A percentile compares a stretch with the other conserved stretches of the same genome.
These are phyloP conservation scores for Eucalyptus regnans DNA, from an alignment of 345 rosid species.

Conservation along the genomic window DNA sequence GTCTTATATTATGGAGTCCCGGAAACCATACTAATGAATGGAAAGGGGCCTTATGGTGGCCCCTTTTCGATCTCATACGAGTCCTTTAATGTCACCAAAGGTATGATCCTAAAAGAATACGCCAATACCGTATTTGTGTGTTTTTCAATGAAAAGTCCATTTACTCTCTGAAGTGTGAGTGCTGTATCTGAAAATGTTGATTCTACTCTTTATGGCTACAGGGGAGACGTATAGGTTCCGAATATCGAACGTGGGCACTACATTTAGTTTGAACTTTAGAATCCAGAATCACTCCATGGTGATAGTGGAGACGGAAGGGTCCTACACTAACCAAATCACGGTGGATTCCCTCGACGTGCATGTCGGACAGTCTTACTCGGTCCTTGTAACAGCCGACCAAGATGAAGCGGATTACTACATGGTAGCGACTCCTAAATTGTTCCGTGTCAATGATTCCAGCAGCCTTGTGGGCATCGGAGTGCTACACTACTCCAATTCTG, in stretches of 20 bases:
- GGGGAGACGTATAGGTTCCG: slow-evolving; percentile 30
- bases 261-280: slow-evolving; percentile 20
- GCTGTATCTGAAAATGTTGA: background rate
- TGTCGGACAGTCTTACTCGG: slow-evolving; percentile 35
- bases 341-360: slow-evolving; percentile 27
- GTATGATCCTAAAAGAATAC: background rate
- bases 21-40: slow-evolving; percentile 29
- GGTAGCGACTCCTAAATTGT: slow-evolving; percentile 20
- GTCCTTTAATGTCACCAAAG: slow-evolving; percentile 34
- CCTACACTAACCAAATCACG: slow-evolving; percentile 23
- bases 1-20: slow-evolving; percentile 2
- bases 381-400: slow-evolving; percentile 28
- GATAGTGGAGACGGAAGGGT: slow-evolving; percentile 40
- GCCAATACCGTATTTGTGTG: background rate
- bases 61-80: slow-evolving; percentile 6
- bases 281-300: slow-evolving; percentile 30
- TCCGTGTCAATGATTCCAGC: background rate
- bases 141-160: background rate
- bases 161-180: background rate
- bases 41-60: slow-evolving; percentile 26
- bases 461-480: slow-evolving; percentile 16
- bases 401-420: slow-evolving; percentile 25
- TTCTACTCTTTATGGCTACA: background rate
- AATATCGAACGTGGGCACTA: slow-evolving; percentile 29
- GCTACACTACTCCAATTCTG: slow-evolving; percentile 21